A percentile compares a stretch with the other conserved stretches of the same genome.
phyloP scores from a whole-genome alignment of 345 rosid species.

The Populus tremula region DNA sequence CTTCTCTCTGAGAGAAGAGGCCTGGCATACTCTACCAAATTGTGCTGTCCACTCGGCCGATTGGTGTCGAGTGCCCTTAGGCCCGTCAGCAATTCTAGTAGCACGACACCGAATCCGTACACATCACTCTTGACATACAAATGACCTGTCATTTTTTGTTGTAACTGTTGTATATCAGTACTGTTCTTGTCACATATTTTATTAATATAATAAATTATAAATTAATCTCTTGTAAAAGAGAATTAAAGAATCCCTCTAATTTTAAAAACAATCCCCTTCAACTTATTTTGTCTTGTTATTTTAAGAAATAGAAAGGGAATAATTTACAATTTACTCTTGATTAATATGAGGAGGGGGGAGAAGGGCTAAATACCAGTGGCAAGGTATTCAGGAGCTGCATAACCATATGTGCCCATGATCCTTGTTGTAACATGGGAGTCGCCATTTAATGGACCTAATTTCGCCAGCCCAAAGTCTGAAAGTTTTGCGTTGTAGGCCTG shows the following conservation, averaged over 20 bases:
- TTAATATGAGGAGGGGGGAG: too few species aligned
- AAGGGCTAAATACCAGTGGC: slow-evolving; percentile 51
- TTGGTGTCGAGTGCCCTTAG: slow-evolving; percentile 52
- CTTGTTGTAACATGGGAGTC: slow-evolving; percentile 65
- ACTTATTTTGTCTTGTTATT: too few species aligned
- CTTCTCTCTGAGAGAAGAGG: slow-evolving; percentile 42
- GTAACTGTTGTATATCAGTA: neutral
- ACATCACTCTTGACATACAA: slow-evolving; percentile 81
- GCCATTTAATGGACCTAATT: slow-evolving; percentile 67
- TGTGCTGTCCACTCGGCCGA: slow-evolving; percentile 44
- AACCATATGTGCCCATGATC: slow-evolving; percentile 76
- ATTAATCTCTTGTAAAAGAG: too few species aligned
- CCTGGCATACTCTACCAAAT: slow-evolving; percentile 60
- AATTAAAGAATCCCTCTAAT: too few species aligned
- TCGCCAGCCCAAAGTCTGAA: slow-evolving; percentile 84
- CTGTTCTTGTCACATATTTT: neutral
- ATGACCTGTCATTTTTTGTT: slow-evolving; percentile 46
- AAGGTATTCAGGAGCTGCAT: slow-evolving; percentile 84
- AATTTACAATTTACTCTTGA: too few species aligned
- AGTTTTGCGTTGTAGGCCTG: slow-evolving; percentile 71
- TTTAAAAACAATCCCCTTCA: too few species aligned
- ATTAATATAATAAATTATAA: neutral
- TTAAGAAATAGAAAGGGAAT: too few species aligned
- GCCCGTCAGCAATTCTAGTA: slow-evolving; percentile 75
- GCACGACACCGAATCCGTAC: slow-evolving; percentile 79